Conservation (phyloP, 2,329 filamentous ascomycete species). For the Colletotrichum agaves region DNA sequence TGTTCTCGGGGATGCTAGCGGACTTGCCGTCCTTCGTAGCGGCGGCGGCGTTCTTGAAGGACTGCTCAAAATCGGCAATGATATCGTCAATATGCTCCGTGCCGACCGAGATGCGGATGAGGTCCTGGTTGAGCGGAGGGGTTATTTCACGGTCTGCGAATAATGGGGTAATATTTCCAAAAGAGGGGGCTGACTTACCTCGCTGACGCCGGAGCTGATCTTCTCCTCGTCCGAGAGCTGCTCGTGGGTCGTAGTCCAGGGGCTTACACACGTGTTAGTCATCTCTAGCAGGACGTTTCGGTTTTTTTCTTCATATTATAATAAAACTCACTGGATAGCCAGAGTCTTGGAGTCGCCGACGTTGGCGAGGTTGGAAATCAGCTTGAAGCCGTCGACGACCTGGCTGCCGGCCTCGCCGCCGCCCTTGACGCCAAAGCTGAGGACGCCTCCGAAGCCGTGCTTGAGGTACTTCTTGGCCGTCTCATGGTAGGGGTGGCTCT, state of each 20-base stretch:
- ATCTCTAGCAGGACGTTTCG: neutral
- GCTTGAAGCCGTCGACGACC: conserved; percentile 92
- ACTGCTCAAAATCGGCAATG: conserved; percentile 93
- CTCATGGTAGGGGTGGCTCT: conserved; percentile 82
- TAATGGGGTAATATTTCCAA: neutral
- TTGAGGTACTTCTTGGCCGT: conserved; percentile 88
- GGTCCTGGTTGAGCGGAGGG: conserved; percentile 64
- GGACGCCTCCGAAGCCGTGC: conserved; percentile 86
- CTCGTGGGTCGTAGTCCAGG: conserved; percentile 95
- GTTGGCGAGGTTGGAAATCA: conserved; percentile 96
- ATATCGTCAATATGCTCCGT: conserved; percentile 98
- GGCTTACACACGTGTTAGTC: conserved; percentile 51
- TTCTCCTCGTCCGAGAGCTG: conserved; percentile 88
- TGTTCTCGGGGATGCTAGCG: conserved; percentile 41
- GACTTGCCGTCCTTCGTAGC: conserved; percentile 50
- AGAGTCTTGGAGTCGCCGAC: conserved; percentile 96
- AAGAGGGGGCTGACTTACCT: conserved; percentile 55
- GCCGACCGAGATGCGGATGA: conserved; percentile 94
- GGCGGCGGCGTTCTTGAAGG: conserved; percentile 72
- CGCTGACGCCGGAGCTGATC: conserved; percentile 81
- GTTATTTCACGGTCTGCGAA: neutral
- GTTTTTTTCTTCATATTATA: too few species aligned
- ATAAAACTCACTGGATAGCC: conserved; percentile 75
- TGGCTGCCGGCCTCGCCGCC: conserved; percentile 84
- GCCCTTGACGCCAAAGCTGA: conserved; percentile 94